These are phyloP conservation scores for Candida dendrica DNA, from an alignment of 805 yeast genomes.

Conservation along the genomic window DNA sequence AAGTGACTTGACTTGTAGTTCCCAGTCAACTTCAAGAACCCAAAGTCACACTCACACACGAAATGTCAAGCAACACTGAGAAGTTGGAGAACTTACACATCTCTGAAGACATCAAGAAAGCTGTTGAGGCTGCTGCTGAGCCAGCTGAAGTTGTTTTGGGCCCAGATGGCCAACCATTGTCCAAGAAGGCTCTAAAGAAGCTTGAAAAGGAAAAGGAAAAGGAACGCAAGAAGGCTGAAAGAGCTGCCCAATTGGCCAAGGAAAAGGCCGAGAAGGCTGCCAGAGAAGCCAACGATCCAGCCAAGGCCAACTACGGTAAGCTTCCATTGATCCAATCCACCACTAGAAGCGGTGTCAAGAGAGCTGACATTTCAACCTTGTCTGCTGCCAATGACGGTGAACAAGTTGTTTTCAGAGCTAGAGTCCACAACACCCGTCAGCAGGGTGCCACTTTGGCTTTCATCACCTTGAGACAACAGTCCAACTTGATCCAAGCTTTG, in stretches of 20 bases:
- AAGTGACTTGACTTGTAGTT: no score
- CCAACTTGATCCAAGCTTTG: slow-evolving; percentile 74
- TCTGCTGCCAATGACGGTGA: slow-evolving; percentile 62
- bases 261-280: slow-evolving; percentile 66
- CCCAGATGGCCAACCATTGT: slow-evolving; percentile 75
- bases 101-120: slow-evolving; percentile 20
- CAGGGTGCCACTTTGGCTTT: slow-evolving; percentile 95
- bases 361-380: slow-evolving; percentile 52
- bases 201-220: slow-evolving; percentile 89
- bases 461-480: slow-evolving; percentile 87
- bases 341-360: slow-evolving; percentile 54
- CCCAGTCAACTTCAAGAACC: no score
- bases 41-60: no score
- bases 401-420: slow-evolving; percentile 81
- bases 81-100: slow-evolving; percentile 1
- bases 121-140: neutral
- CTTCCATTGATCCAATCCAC: slow-evolving; percentile 79
- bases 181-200: slow-evolving; percentile 93
- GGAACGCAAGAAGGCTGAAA: slow-evolving; percentile 87
- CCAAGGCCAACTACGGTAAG: slow-evolving; percentile 84
- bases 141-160: slow-evolving; percentile 29
- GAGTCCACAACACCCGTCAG: slow-evolving; percentile 88
- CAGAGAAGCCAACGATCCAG: slow-evolving; percentile 73
- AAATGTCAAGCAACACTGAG: neutral
- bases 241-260: slow-evolving; percentile 81